Evolutionary conservation across 106 monocot genomes (phyloP), one percentile per base, ranked within the genome.

Genomic region (Phalaenopsis aphrodite): DNA sequence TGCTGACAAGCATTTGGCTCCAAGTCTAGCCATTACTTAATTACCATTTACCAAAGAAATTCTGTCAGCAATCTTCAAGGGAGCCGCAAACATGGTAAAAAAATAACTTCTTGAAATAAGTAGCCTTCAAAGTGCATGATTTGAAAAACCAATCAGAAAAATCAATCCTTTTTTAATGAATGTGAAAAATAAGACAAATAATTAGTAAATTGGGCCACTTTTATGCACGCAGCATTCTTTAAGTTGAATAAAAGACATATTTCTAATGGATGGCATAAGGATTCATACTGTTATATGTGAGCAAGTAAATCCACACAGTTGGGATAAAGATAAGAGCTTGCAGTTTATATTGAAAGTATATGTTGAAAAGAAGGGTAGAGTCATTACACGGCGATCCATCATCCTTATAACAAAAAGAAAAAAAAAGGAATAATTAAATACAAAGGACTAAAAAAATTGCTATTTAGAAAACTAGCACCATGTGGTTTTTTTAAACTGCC

Each of bases 1-100:
- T 55, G 98, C 90, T 37, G 92, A 90, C 42, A 99, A 88, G 87
- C 98, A 93, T 79, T 89, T 94, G 74, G 89, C 89, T 37, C 92
- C 91, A 79, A 99, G 84, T 80, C 98, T 92, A 36, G 84, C 72
- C 79, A 99, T 89, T 85, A 85, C 98, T 99, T 52, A 12, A 12
- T 52, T 52, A 15, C 52, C 52, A 79, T 79, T 85, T 72, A 79
- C 75, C 58, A 75, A 81, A 24, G 77, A 19, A 77, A 36, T 10
- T 67, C 52, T 66, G 39, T 66, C 73, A 61, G 38, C 46, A 42
- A 74, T 78, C 41, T 72, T 46, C 12, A 81, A 66, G 1, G 66
- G 9, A 76, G 1, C 8, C 8, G 21, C 8, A 80, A 71, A 69
- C 52, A 52, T 52, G 52, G 52, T 52, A 64, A 21, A 12, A 61